Conservation (phyloP, 345 rosid genomes). For the Populus deltoides region DNA sequence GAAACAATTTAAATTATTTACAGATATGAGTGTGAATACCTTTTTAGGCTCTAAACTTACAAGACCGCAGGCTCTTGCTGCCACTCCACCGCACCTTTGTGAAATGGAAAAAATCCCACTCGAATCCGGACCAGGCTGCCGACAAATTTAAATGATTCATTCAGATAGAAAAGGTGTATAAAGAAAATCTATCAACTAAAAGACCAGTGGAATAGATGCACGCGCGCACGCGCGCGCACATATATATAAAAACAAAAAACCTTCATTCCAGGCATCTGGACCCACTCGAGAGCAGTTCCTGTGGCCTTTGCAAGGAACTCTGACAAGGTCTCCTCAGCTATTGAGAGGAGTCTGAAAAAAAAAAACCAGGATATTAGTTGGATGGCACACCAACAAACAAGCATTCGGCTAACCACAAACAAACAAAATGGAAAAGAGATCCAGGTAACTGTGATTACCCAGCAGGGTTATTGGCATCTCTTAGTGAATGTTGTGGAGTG, state of each 20-base stretch:
- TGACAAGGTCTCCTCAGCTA: slow-evolving; percentile 99
- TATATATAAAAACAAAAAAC: slow-evolving; percentile 29
- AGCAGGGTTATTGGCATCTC: slow-evolving; percentile 97
- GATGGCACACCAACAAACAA: neutral
- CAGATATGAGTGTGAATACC: slow-evolving; percentile 33
- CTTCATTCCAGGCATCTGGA: slow-evolving; percentile 99
- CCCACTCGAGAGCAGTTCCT: slow-evolving; percentile 99
- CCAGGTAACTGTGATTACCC: slow-evolving; percentile 50
- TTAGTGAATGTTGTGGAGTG: slow-evolving; percentile 88
- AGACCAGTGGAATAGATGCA: neutral
- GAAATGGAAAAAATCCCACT: slow-evolving; percentile 99
- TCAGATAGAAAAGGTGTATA: neutral
- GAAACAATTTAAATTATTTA: neutral
- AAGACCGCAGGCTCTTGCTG: slow-evolving; percentile 99
- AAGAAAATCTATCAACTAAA: neutral
- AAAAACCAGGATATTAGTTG: neutral
- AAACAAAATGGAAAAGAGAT: neutral
- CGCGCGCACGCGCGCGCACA: neutral
- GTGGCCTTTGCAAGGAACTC: slow-evolving; percentile 99
- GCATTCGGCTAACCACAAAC: neutral
- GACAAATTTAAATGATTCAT: slow-evolving; percentile 1
- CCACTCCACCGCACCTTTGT: slow-evolving; percentile 98
- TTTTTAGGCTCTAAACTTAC: slow-evolving; percentile 94
- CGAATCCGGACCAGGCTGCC: slow-evolving; percentile 99
- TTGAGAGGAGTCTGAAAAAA: slow-evolving; percentile 80